phyloP scores from a whole-genome alignment of 352 stramenopile species.

The Globisporangium alternatum region DNA sequence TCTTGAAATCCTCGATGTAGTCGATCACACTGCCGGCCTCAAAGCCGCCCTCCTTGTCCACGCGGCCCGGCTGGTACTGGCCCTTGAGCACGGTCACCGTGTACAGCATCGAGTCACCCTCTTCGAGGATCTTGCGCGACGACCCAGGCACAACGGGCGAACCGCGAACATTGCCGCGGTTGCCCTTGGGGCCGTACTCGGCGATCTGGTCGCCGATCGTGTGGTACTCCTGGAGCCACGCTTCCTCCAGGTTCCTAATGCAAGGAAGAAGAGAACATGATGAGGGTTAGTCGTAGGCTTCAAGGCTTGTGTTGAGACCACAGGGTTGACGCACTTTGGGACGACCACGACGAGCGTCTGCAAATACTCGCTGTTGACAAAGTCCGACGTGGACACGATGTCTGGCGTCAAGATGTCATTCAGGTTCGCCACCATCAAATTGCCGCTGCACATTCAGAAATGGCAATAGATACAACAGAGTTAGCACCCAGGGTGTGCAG shows the following conservation, averaged over 20 bases:
- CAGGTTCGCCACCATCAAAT: constrained; percentile 94
- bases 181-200: constrained; percentile 88
- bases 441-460: constrained; percentile 50
- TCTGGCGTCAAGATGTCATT: constrained; percentile 93
- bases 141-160: constrained; percentile 94
- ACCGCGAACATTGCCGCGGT: constrained; percentile 89
- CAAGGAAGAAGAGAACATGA: neutral
- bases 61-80: constrained; percentile 85
- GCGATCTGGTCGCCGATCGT: constrained; percentile 87
- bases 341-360: constrained; percentile 96
- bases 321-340: constrained; percentile 56
- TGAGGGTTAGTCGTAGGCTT: neutral
- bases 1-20: constrained; percentile 94
- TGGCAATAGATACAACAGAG: neutral
- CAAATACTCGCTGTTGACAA: constrained; percentile 97
- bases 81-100: constrained; percentile 95
- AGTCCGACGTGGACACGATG: constrained; percentile 84
- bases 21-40: constrained; percentile 91
- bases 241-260: constrained; percentile 78
- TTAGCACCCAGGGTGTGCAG: neutral
- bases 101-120: constrained; percentile 93
- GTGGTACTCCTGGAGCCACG: constrained; percentile 87
- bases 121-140: constrained; percentile 88
- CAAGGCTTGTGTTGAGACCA: neutral
- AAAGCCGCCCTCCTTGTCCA: constrained; percentile 91